Base-by-base conservation (phyloP, 495 filamentous ascomycete species). In the Podospora pseudocomata region DNA sequence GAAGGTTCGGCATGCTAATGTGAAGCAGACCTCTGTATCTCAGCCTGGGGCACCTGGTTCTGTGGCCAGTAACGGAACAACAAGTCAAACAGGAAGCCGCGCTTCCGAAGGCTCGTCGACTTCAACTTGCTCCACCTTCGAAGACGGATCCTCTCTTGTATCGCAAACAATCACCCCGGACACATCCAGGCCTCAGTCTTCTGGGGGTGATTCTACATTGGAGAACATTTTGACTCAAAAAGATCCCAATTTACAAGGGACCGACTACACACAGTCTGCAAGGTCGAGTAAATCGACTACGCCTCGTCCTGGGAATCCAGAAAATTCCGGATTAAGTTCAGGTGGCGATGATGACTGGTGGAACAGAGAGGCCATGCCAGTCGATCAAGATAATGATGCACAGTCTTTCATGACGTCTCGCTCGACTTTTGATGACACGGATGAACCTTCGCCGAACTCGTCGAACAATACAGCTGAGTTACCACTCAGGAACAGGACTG, bases 101-200 rank as follows among this genome's bases (percentile, higher is more conserved):
- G 71, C 62, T 23, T 84, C 81, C 0, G 82, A 84, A 63, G 77
- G 79, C 23, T 84, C 82, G 0, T 83, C 80, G 0, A 72, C 75
- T 9, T 83, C 82, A 16, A 32, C 30, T 32, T 32, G 30, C 30
- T 84, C 82, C 0, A 78, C 75, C 19, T 79, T 74, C 16, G 80
- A 81, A 64, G 82, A 84, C 64, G 70, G 70, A 7, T 82, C 81
- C 19, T 76, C 77, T 1, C 78, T 78, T 20, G 76, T 80, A 1
- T 78, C 77, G 1, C 75, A 76, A 32, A 73, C 72, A 3, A 81
- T 78, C 15, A 85, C 82, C 3, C 81, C 82, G 13, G 80, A 84
- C 63, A 83, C 81, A 3, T 83, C 81, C 1, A 77, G 80, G 20
- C 79, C 80, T 2, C 82, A 83, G 54, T 80, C 80, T 20, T 75